Base-by-base conservation (phyloP, 495 filamentous ascomycete genomes). In the Aspergillus biplanus region DNA sequence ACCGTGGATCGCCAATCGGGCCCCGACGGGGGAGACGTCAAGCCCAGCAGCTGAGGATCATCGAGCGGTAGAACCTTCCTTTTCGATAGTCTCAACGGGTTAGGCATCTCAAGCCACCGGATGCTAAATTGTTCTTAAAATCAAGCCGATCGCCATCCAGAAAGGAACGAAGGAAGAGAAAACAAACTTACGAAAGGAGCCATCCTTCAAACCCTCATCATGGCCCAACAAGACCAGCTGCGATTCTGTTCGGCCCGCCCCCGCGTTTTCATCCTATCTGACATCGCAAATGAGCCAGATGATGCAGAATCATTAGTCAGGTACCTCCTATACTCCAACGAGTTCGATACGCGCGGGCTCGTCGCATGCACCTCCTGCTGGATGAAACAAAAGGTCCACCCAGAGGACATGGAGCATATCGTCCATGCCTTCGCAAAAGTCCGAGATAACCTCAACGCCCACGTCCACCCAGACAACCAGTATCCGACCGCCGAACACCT, bases 201-300 rank as follows among this genome's bases (percentile, higher is more conserved):
- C 1, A 1, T 27, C 21, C 21, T 27, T 27, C 21, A 27, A 27
- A 27, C 21, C 2, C 2, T 2, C 1, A 27, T 27, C 21, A 27
- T 27, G 21, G 21, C 21, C 21, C 21, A 27, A 27, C 21, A 27
- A 27, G 21, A 27, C 21, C 21, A 2, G 21, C 21, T 27, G 21
- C 21, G 21, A 27, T 27, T 27, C 21, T 27, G 21, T n/a, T n/a
- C n/a, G n/a, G n/a, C n/a, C n/a, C n/a, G n/a, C 21, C 72, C 76
- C 15, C 74, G 77, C 35, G 71, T 80, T 18, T 77, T 79, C 64
- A 71, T 82, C 42, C 69, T 80, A 12, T 75, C 73, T 5, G 79
- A 82, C 63, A 80, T 79, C 42, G 72, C 71, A n/a, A 80, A 78
- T 58, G 79, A 82, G 63, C 75, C 77, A 6, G 78, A 78, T 55